phyloP scores from a whole-genome alignment of 768 basidiomycete species.

The Boletus eberwhitei region DNA sequence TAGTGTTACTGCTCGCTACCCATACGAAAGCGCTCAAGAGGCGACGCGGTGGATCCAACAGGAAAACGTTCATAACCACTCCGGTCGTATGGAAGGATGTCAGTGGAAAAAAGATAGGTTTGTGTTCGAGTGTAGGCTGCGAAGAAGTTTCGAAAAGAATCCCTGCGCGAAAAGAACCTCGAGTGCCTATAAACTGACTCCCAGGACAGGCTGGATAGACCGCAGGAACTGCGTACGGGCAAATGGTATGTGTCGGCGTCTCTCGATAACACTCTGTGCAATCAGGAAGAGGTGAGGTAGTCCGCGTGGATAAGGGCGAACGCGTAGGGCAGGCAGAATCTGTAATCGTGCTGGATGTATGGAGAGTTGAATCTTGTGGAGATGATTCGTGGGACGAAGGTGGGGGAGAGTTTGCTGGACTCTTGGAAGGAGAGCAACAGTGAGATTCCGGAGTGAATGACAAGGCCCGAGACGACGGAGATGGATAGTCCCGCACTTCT shows the following conservation, averaged over 20 bases:
- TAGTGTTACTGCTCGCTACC: constrained; percentile 43
- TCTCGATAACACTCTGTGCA: constrained; percentile 17
- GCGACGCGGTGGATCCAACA: constrained; percentile 60
- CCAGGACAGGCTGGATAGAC: constrained; percentile 7
- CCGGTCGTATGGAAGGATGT: constrained; percentile 62
- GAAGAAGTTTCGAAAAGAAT: constrained; percentile 10
- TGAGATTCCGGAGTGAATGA: constrained; percentile 13
- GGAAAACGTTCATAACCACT: constrained; percentile 74
- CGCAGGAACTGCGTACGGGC: constrained; percentile 1
- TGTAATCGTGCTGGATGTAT: background rate
- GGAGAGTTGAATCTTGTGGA: constrained; percentile 22
- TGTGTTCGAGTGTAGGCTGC: constrained; percentile 11
- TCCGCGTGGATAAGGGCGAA: constrained; percentile 23
- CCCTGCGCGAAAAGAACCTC: constrained; percentile 7
- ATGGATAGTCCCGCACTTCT: constrained; percentile 35
- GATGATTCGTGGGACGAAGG: constrained; percentile 28
- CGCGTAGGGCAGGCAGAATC: constrained; percentile 12
- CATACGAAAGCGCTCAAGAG: constrained; percentile 70
- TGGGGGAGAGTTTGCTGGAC: constrained; percentile 27
- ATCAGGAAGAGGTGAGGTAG: constrained; percentile 22
- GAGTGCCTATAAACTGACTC: background rate
- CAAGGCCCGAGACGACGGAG: constrained; percentile 15
- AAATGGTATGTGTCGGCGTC: constrained; percentile 1
- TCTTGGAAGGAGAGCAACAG: constrained; percentile 23
- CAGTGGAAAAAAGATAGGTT: constrained; percentile 56